Evolutionary conservation across 345 rosid species (phyloP), one percentile per base, ranked within the genome.

Genomic region (Kernera saxatilis): DNA sequence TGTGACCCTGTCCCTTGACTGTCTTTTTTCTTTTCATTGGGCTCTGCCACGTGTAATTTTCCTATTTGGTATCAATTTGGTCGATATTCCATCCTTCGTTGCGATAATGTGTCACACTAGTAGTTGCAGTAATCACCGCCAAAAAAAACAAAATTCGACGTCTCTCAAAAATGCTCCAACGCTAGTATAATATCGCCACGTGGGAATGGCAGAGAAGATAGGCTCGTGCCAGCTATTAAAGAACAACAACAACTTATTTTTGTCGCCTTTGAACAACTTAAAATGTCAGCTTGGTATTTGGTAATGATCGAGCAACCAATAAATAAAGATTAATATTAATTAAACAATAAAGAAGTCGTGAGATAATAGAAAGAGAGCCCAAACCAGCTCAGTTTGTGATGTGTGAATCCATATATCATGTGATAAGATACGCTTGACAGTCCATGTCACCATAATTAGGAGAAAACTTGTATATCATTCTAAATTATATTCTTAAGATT

Each of bases 371-470:
- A 70, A 64, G 63, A 45, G 58, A 45, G 56, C 40, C 25, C 3
- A 54, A 45, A 50, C 41, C 72, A 73, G 77, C 77, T 57, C 12
- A 26, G 54, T 45, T 48, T 30, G 46, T 59, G 64, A 53, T 43
- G 18, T 32, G 19, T 43, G 29, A 63, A 64, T 67, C 46, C 32
- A 67, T 56, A 36, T 0, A 27, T 22, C 60, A 74, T 67, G 67
- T 74, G 78, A 50, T 59, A 59, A 50, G 67, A 67, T 67, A 50
- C 69, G 15, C 12, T 40, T 59, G 68, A 67, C 55, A 33, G 78
- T 51, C 69, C 25, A 41, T 74, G 53, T 59, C 69, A 67, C 67
- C 55, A 30, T 59, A 50, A 40, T 59, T 59, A 17, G 54, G 44
- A 49, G 35, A 14, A 41, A 50, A 49, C 15, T 13, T 41, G 0